Evolutionary conservation across 106 monocot species (phyloP).

Genomic region (Dioscorea zingiberensis): DNA sequence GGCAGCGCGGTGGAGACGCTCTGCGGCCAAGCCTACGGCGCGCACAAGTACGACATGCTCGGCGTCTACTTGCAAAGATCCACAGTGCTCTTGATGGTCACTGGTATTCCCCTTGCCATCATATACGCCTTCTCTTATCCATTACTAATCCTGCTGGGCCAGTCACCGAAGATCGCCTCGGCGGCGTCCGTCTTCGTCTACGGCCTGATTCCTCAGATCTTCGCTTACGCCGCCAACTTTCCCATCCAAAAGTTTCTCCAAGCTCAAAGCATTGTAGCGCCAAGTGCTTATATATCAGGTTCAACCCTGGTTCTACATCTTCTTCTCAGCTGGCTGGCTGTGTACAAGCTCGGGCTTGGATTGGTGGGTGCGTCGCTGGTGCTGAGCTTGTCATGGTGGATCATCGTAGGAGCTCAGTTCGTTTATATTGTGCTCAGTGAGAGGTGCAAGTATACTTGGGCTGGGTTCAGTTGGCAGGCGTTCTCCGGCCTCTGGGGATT

Average conservation of each 20-base stretch:
- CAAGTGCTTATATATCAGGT: conserved; percentile 62
- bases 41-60: conserved; percentile 66
- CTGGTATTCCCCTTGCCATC: conserved; percentile 60
- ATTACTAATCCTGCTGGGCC: conserved; percentile 51
- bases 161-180: conserved; percentile 58
- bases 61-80: conserved; percentile 85
- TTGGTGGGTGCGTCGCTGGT: conserved; percentile 70
- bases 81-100: conserved; percentile 48
- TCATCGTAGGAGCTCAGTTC: conserved; percentile 55
- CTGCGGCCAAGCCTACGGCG: conserved; percentile 87
- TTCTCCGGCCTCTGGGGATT: conserved; percentile 47
- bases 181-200: conserved; percentile 63
- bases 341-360: conserved; percentile 52
- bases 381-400: conserved; percentile 66
- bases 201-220: conserved; percentile 91
- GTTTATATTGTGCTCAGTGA: conserved; percentile 46
- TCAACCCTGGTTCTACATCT: conserved; percentile 42
- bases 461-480: conserved; percentile 49
- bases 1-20: conserved; percentile 92
- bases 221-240: conserved; percentile 89
- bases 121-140: conserved; percentile 58
- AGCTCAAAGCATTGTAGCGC: conserved; percentile 87
- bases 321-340: conserved; percentile 48
- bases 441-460: conserved; percentile 50
- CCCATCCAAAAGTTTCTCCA: conserved; percentile 89